phyloP scores from a whole-genome alignment of 768 basidiomycete species.

The Infundibulicybe gibba region DNA sequence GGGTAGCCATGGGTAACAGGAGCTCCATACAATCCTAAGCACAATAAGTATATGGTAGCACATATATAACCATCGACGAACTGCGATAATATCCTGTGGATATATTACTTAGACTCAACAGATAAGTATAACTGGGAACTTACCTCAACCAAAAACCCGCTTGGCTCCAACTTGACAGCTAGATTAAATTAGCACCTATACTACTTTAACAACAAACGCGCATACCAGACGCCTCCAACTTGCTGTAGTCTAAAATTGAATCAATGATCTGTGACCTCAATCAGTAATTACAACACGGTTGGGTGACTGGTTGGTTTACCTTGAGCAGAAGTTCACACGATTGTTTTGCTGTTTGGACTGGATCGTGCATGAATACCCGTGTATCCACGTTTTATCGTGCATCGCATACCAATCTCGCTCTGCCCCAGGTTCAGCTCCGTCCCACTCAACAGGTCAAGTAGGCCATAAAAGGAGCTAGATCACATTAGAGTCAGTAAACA shows the following conservation, averaged over 20 bases:
- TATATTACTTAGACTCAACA: background rate
- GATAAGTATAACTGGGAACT: conserved; percentile 3
- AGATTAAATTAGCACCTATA: conserved; percentile 6
- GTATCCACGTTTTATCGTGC: background rate
- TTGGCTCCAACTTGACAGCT: conserved; percentile 71
- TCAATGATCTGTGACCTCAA: conserved; percentile 57
- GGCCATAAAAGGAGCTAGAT: conserved; percentile 67
- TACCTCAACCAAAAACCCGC: conserved; percentile 63
- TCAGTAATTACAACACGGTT: background rate
- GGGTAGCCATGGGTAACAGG: conserved; percentile 69
- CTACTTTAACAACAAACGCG: background rate
- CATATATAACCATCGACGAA: conserved; percentile 19
- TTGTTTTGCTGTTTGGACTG: conserved; percentile 76
- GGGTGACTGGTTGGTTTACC: conserved; percentile 23
- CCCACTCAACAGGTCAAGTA: conserved; percentile 69
- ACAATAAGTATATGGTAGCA: too few species aligned
- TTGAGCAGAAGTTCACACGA: conserved; percentile 74
- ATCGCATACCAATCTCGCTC: conserved; percentile 56
- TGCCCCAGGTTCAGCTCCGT: conserved; percentile 69
- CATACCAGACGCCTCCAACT: conserved; percentile 69
- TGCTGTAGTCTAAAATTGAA: conserved; percentile 77
- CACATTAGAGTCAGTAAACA: conserved; percentile 1
- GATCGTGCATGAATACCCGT: background rate
- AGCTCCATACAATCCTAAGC: conserved; percentile 73
- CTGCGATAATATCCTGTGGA: conserved; percentile 59